phyloP scores from a whole-genome alignment of 1,139 yeast genomes.

The Lodderomyces parapsilosis region DNA sequence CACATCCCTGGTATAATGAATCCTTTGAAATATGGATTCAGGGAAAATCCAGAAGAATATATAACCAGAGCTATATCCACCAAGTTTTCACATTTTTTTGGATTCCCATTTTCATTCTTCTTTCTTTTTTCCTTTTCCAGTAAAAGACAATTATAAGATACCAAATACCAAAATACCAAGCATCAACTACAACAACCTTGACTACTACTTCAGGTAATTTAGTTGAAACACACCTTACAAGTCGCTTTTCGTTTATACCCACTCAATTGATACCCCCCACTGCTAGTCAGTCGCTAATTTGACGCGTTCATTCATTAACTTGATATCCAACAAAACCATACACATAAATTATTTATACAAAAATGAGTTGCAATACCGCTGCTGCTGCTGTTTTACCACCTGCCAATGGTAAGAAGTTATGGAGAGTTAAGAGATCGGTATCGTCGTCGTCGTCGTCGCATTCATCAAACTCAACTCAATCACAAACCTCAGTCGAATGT shows the following conservation, averaged over 20 bases:
- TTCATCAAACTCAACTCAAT: slow-evolving; percentile 1
- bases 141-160: not conserved
- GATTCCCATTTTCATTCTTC: not conserved
- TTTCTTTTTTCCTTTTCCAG: not conserved
- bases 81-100: not conserved
- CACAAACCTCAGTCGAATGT: slow-evolving; percentile 34
- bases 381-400: slow-evolving; percentile 32
- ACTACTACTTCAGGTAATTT: not conserved
- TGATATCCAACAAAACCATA: not conserved
- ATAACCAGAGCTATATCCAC: slow-evolving; percentile 3
- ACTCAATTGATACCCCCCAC: slow-evolving; percentile 2
- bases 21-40: not conserved
- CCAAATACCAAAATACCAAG: not conserved
- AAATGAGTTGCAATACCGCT: slow-evolving; percentile 1
- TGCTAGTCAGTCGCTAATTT: not conserved
- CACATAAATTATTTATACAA: not conserved
- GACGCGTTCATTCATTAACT: not conserved
- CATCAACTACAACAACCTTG: not conserved
- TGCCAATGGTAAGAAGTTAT: slow-evolving; percentile 47
- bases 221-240: not conserved
- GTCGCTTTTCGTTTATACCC: not conserved
- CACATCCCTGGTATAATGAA: no score
- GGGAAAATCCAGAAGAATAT: not conserved
- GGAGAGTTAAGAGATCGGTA: slow-evolving; percentile 43
- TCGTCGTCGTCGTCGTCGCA: slow-evolving; percentile 11